Conservation (phyloP, 2,329 filamentous ascomycete genomes). For the Bipolaris victoriae region DNA sequence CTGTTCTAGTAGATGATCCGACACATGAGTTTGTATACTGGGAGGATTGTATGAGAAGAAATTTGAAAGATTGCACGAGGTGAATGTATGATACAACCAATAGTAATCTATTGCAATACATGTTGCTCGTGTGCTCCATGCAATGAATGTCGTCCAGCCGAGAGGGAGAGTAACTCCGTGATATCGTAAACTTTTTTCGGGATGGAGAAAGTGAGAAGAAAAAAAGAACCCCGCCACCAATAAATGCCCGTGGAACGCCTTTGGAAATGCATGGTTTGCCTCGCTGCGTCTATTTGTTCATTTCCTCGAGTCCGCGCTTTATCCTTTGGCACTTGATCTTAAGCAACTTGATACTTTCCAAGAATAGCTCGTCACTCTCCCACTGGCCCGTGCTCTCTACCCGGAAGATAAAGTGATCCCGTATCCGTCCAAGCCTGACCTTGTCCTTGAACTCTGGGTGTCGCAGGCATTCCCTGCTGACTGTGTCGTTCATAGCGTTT, state of each 20-base stretch:
- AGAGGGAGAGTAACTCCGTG: constrained; percentile 17
- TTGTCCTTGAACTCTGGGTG: constrained; percentile 94
- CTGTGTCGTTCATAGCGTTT: constrained; percentile 91
- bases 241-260: constrained; percentile 29
- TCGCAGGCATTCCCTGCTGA: constrained; percentile 88
- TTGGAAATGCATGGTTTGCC: constrained; percentile 29
- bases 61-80: neutral
- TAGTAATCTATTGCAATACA: neutral
- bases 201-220: neutral
- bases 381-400: constrained; percentile 96
- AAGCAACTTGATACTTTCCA: constrained; percentile 84
- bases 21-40: neutral
- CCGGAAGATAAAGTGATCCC: constrained; percentile 97
- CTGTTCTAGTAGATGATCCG: neutral
- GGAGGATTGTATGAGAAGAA: neutral
- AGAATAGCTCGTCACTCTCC: constrained; percentile 89
- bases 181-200: constrained; percentile 29
- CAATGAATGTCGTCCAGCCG: neutral
- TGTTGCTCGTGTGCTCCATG: neutral
- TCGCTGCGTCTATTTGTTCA: constrained; percentile 30
- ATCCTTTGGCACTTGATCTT: constrained; percentile 82
- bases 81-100: constrained; percentile 7
- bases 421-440: constrained; percentile 86
- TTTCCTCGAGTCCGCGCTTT: constrained; percentile 68
- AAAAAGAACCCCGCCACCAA: constrained; percentile 6